Evolutionary conservation across 371 early-diverging fungal species (phyloP), one percentile per base, ranked within the genome.

Genomic region (Blakeslea trispora): DNA sequence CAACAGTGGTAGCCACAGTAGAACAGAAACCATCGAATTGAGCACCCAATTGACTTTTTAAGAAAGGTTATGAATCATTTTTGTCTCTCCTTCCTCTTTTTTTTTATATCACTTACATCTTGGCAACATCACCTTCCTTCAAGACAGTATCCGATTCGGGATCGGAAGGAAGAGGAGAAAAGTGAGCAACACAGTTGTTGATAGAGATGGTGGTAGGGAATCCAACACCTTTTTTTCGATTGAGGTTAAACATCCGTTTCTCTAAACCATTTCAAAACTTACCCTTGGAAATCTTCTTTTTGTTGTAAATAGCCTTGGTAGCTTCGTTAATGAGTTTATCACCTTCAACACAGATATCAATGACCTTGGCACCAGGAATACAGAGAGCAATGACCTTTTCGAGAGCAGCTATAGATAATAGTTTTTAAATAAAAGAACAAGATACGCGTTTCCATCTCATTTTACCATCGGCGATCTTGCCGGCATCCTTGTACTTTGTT

Each of bases 1-100:
- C 94, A 45, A 95, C 45, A 32, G 97, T 95, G 79, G 91, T 88
- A 43, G 90, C 97, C 43, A 84, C 88, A 61, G 91, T 85, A 45
- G 94, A 89, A 47, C 92, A 85, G 70, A 81, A 96, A 45, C 98
- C 98, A 72, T 97, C 98, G 59, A 97, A 86, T 69, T 97, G 97
- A 37, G 87, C 92, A 72, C 94, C 98, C 63, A 97, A 82, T 82
- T 95, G 94, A 69, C 82, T 85, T n/a, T n/a, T n/a, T n/a, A n/a
- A n/a, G n/a, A n/a, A n/a, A n/a, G n/a, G n/a, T n/a, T n/a, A n/a
- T n/a, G n/a, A n/a, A n/a, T 28, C 17, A 22, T 43, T 14, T 17
- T 19, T 42, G 19, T 39, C 32, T 24, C 15, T 46, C 18, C 22
- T 45, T 23, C 46, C 18, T 18, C 14, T 31, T n/a, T 22, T 11